Base-by-base conservation (phyloP, 2,329 filamentous ascomycete genomes). In the Fusarium austroafricanum region DNA sequence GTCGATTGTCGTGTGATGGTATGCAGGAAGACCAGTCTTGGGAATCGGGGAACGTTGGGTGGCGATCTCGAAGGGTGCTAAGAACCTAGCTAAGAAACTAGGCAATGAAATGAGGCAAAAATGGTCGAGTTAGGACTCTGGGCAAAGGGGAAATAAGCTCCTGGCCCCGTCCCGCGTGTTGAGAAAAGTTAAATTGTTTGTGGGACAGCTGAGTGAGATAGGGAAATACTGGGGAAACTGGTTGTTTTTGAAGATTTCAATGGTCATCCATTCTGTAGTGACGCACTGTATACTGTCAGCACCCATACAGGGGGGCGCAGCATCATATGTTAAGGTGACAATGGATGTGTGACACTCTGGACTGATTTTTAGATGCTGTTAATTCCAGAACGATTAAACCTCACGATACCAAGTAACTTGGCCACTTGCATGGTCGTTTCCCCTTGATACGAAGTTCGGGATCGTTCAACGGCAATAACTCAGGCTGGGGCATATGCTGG, bases 251-350 rank as follows among this genome's bases (percentile, higher is more conserved):
- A 55, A 20, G 28, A 56, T 52, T 52, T 56, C n/a, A 52, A 45
- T 28, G 42, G 21, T 12, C 29, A 11, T 14, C 14, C 11, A 12
- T 29, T 21, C 15, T 7, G 2, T 17, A 64, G 21, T 26, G 47
- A 64, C 64, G 65, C 64, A 67, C 65, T 67, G 64, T 67, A 46
- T 40, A n/a, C 9, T 15, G 31, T n/a, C n/a, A n/a, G n/a, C n/a
- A n/a, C n/a, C n/a, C n/a, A n/a, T n/a, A n/a, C n/a, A n/a, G n/a
- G n/a, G n/a, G n/a, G n/a, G n/a, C n/a, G n/a, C n/a, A 44, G 38
- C 28, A 29, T 39, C 39, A 18, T 31, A 50, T 49, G 26, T 29
- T 40, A 37, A 20, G 39, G 40, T 29, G 31, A 37, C 18, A 23
- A 35, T 46, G 26, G 6, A 35, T 46, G 26, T 18, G 37, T 37